A percentile compares a stretch with the other conserved stretches of the same genome.
These are phyloP conservation scores for Pseudoperonospora humuli DNA, from an alignment of 352 stramenopile genomes.

Conservation along the genomic window DNA sequence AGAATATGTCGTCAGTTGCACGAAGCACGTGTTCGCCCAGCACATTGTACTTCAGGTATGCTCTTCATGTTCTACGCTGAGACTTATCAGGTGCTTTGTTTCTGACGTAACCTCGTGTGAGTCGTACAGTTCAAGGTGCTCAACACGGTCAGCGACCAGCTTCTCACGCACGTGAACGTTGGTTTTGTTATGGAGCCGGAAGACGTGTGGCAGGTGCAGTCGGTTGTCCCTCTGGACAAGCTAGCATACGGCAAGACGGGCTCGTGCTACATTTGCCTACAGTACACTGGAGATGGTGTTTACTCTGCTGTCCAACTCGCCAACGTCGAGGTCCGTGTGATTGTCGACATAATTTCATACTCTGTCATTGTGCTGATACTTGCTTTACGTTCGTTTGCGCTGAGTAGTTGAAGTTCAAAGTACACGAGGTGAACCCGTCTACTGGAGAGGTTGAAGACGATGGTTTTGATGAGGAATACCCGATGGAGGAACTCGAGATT, in stretches of 20 bases:
- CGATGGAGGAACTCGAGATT: slow-evolving; percentile 96
- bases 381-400: slow-evolving; percentile 4
- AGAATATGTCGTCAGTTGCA: slow-evolving; percentile 95
- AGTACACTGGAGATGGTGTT: slow-evolving; percentile 63
- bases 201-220: slow-evolving; percentile 89
- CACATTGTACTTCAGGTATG: slow-evolving; percentile 90
- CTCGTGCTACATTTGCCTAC: slow-evolving; percentile 91
- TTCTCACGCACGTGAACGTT: slow-evolving; percentile 91
- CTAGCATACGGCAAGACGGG: slow-evolving; percentile 92
- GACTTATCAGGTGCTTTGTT: background rate
- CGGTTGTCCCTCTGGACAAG: slow-evolving; percentile 79
- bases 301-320: slow-evolving; percentile 87
- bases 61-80: too few relatives aligned
- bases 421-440: slow-evolving; percentile 93
- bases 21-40: slow-evolving; percentile 95
- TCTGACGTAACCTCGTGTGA: slow-evolving; percentile 5
- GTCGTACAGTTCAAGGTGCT: slow-evolving; percentile 94
- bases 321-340: slow-evolving; percentile 73
- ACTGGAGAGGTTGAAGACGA: slow-evolving; percentile 86
- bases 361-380: slow-evolving; percentile 2
- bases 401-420: slow-evolving; percentile 89
- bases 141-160: slow-evolving; percentile 98
- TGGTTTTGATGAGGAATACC: slow-evolving; percentile 97
- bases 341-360: background rate
- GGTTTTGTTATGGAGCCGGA: slow-evolving; percentile 87